These are phyloP conservation scores for Rutidosis leptorrhynchoides DNA, from an alignment of 129 eudicot species.

Conservation along the genomic window DNA sequence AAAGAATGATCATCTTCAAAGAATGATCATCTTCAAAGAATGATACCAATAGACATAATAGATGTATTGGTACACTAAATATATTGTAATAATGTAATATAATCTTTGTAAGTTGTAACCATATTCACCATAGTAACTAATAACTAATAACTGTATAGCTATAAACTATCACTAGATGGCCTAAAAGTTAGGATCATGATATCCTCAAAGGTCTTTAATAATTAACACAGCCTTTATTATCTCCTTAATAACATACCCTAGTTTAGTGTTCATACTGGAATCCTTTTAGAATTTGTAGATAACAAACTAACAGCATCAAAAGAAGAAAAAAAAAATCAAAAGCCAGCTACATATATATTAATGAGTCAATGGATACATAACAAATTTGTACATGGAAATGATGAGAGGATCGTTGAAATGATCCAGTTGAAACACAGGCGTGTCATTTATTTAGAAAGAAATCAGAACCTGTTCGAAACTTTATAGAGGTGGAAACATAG, in stretches of 20 bases:
- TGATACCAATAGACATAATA: background rate
- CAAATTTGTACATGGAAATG: slow-evolving; percentile 13
- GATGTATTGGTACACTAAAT: background rate
- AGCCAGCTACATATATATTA: slow-evolving; percentile 18
- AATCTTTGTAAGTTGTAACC: too few species aligned
- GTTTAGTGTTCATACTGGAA: background rate
- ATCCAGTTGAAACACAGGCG: slow-evolving; percentile 14
- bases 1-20: too few species aligned
- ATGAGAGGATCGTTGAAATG: slow-evolving; percentile 14
- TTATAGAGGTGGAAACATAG: slow-evolving; percentile 6
- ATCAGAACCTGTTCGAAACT: slow-evolving; percentile 13
- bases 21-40: too few species aligned
- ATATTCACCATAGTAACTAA: background rate
- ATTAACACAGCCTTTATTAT: background rate
- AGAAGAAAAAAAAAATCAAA: background rate
- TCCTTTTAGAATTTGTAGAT: background rate
- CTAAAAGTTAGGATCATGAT: too few species aligned
- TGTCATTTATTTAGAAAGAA: slow-evolving; percentile 21
- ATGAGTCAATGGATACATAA: slow-evolving; percentile 21
- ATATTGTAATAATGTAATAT: background rate
- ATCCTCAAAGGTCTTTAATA: too few species aligned
- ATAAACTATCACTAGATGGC: too few species aligned
- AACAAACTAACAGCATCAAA: slow-evolving; percentile 8
- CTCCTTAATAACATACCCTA: too few species aligned
- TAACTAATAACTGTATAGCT: too few species aligned